Base-by-base conservation (phyloP, 495 filamentous ascomycete genomes). In the Bombardia bombarda region DNA sequence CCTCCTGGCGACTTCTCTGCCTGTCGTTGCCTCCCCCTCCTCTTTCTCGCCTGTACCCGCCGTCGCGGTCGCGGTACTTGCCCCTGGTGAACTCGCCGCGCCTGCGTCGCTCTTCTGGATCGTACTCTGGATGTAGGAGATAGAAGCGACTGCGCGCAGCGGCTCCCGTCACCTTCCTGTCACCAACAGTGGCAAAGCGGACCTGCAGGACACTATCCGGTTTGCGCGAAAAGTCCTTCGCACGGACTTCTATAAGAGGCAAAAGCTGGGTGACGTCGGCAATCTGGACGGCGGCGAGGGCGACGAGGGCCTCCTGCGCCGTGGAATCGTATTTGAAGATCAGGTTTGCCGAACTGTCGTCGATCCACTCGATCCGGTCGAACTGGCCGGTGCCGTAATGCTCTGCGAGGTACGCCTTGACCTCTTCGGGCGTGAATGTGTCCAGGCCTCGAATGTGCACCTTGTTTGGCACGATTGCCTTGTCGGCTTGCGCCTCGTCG, bases 301-400 rank as follows among this genome's bases (percentile, higher is more conserved):
- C 75, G 32, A 66, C 55, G n/a, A 98, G 73, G 12, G 88, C 90
- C 38, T 78, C 69, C 2, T 73, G 52, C 1, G 90, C 90, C n/a
- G 73, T 56, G 9, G 43, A 42, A n/a, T 82, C 78, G 16, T 83
- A 63, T 19, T 71, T 75, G 68, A 88, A 98, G 32, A 90, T 56
- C 24, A 95, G 59, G 51, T 95, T 96, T 46, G 87, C 87, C 0
- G 89, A 92, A 14, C 77, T 83, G 58, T 98, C 92, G 53, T 98
- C 84, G 47, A 98, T 90, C 92, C 92, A 98, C 63, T 96, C 87
- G 50, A 96, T 66, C 16, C 77, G 74, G 18, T 67, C 56, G 22
- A 83, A 74, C 5, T 56, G 50, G 12, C 74, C 65, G 3, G 61
- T 49, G 12, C 72, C 53, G 53, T 78, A 86, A 58, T 89, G 77